Conservation (phyloP, 805 yeast genomes). For the Metschnikowia chrysomelidarum region DNA sequence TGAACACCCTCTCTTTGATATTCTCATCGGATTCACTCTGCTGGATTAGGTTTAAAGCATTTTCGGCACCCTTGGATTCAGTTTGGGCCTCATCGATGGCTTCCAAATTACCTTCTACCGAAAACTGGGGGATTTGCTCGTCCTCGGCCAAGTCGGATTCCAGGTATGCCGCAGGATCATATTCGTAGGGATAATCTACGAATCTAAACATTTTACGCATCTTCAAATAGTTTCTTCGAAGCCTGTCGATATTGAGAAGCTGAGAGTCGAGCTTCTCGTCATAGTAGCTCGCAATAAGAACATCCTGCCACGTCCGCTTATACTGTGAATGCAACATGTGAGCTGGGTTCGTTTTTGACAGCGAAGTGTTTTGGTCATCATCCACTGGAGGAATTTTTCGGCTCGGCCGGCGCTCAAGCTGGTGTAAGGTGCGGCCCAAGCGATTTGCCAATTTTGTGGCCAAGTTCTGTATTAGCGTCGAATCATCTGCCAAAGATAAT, state of each 20-base stretch:
- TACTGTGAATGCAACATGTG: no score
- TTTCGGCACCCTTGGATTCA: not conserved
- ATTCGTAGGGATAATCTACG: slow-evolving; percentile 27
- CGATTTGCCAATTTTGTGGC: slow-evolving; percentile 16
- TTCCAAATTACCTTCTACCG: slow-evolving; percentile 10
- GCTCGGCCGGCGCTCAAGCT: not conserved
- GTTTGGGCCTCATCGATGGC: slow-evolving; percentile 10
- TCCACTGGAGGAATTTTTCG: not conserved
- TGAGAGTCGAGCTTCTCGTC: slow-evolving; percentile 2
- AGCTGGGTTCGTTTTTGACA: not conserved
- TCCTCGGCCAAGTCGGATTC: slow-evolving; percentile 7
- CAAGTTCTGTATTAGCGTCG: slow-evolving; percentile 8
- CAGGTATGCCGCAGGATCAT: slow-evolving; percentile 18
- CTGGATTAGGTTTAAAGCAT: slow-evolving; percentile 3
- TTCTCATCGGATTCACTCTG: slow-evolving; percentile 2
- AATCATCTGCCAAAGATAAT: slow-evolving; percentile 1
- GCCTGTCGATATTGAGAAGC: slow-evolving; percentile 9
- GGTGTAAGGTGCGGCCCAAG: slow-evolving; percentile 7
- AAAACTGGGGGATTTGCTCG: slow-evolving; percentile 14
- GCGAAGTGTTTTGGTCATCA: not conserved
- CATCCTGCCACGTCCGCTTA: slow-evolving; percentile 17
- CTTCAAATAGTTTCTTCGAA: slow-evolving; percentile 20
- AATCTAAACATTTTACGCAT: slow-evolving; percentile 28
- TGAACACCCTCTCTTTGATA: slow-evolving; percentile 11
- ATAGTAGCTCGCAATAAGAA: slow-evolving; percentile 11